Evolutionary conservation across 176 grass and related monocot genomes (phyloP).

Genomic region (Hsuehochloa calcarea): DNA sequence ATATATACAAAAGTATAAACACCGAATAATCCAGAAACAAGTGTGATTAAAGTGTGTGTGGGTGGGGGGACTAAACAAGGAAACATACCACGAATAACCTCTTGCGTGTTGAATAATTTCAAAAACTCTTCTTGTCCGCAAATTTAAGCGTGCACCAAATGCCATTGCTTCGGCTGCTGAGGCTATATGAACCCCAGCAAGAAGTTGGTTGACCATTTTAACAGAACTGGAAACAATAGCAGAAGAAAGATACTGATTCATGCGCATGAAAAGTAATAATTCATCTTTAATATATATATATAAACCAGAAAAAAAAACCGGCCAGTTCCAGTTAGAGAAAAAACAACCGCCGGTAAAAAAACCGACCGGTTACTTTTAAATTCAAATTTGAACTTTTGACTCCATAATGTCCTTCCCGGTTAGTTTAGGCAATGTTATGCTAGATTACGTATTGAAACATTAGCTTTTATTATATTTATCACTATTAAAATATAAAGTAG

Average conservation of each 20-base stretch:
- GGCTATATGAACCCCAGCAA: conserved; percentile 96
- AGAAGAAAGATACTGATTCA: conserved; percentile 22
- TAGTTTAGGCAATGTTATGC: too few relatives aligned
- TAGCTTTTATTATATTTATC: too few relatives aligned
- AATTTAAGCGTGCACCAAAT: conserved; percentile 75
- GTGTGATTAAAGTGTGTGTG: not conserved
- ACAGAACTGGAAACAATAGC: conserved; percentile 70
- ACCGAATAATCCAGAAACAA: conserved; percentile 15
- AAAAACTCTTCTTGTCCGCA: conserved; percentile 73
- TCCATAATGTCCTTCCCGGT: too few relatives aligned
- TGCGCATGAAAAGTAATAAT: not conserved
- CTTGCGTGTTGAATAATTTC: conserved; percentile 85
- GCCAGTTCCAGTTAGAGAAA: too few relatives aligned
- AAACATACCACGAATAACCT: conserved; percentile 86
- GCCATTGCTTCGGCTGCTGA: conserved; percentile 94
- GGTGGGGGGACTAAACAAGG: conserved; percentile 6
- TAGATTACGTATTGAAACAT: too few relatives aligned
- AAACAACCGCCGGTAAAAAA: too few relatives aligned
- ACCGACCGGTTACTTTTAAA: too few relatives aligned
- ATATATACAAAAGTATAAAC: conserved; percentile 11
- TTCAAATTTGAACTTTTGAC: too few relatives aligned
- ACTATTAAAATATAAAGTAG: too few relatives aligned
- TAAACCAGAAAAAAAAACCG: too few relatives aligned
- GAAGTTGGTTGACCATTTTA: conserved; percentile 99
- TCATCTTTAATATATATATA: not conserved